phyloP scores from a whole-genome alignment of 1,284 basidiomycete genomes.

The Apiotrichum gracile region DNA sequence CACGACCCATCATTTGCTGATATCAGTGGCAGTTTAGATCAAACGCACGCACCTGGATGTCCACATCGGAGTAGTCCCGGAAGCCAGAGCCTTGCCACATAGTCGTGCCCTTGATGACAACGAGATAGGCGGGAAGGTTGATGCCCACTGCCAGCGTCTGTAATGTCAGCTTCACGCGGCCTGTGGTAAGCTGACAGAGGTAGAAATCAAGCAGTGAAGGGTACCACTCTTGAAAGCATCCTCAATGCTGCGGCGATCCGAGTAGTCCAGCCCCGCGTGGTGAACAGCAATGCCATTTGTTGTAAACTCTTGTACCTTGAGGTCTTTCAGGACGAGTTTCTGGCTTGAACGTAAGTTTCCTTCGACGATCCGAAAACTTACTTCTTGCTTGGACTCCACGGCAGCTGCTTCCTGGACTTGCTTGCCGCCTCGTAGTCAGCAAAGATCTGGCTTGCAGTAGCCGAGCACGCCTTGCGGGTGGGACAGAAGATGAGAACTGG shows the following conservation, averaged over 20 bases:
- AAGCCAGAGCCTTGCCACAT: conserved; percentile 37
- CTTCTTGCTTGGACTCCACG: conserved; percentile 60
- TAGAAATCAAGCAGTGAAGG: conserved; percentile 45
- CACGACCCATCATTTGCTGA: conserved; percentile 50
- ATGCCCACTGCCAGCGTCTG: conserved; percentile 53
- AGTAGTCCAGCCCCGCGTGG: conserved; percentile 51
- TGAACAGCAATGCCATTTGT: conserved; percentile 50
- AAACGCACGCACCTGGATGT: conserved; percentile 35
- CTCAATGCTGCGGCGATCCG: conserved; percentile 50
- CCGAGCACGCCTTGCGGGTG: conserved; percentile 60
- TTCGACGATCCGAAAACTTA: conserved; percentile 26
- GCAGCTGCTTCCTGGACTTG: conserved; percentile 53
- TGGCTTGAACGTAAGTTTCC: conserved; percentile 2
- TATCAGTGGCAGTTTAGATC: background rate
- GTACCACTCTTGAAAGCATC: conserved; percentile 44
- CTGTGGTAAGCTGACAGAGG: conserved; percentile 34
- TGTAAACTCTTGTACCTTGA: conserved; percentile 27
- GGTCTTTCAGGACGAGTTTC: conserved; percentile 23
- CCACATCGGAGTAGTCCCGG: conserved; percentile 46
- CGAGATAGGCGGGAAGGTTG: conserved; percentile 50
- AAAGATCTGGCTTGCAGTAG: conserved; percentile 65
- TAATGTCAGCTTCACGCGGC: background rate
- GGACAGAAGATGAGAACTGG: conserved; percentile 80
- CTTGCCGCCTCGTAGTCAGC: conserved; percentile 63
- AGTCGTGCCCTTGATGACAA: conserved; percentile 47